A percentile compares a stretch with the other conserved stretches of the same genome.
phyloP scores from a whole-genome alignment of 495 filamentous ascomycete genomes.

The Penicillium bialowiezense region DNA sequence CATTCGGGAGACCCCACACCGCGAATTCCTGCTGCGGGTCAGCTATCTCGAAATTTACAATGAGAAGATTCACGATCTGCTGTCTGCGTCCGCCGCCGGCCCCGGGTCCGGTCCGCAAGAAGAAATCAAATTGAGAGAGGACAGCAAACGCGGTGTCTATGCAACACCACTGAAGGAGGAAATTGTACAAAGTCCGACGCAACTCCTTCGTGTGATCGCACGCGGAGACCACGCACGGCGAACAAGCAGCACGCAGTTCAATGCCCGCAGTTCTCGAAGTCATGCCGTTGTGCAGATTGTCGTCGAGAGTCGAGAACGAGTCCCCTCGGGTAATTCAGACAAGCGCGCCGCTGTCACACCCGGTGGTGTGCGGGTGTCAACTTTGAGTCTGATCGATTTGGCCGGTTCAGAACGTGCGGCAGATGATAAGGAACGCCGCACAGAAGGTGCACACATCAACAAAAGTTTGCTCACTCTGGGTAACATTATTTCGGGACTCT shows the following conservation, averaged over 20 bases:
- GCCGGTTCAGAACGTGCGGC: constrained; percentile 95
- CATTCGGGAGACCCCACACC: constrained; percentile 91
- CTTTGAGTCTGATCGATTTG: constrained; percentile 91
- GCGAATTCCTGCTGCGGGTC: constrained; percentile 93
- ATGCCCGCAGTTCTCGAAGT: constrained; percentile 91
- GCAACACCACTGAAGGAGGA: constrained; percentile 96
- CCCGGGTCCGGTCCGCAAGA: constrained; percentile 58
- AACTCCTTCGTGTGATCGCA: constrained; percentile 91
- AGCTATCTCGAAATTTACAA: constrained; percentile 99
- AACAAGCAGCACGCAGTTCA: constrained; percentile 93
- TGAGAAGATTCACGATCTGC: constrained; percentile 91
- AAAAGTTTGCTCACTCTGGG: constrained; percentile 93
- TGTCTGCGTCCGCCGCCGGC: constrained; percentile 64
- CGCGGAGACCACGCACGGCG: constrained; percentile 86
- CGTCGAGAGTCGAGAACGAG: constrained; percentile 90
- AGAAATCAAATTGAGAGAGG: constrained; percentile 95
- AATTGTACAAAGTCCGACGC: constrained; percentile 96
- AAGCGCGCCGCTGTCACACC: constrained; percentile 77
- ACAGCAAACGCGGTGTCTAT: constrained; percentile 94
- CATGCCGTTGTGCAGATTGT: constrained; percentile 99
- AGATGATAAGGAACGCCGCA: constrained; percentile 88
- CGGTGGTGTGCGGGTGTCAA: constrained; percentile 93
- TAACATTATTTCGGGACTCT: constrained; percentile 87
- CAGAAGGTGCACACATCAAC: constrained; percentile 97
- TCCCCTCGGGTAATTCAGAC: constrained; percentile 54